These are phyloP conservation scores for Annulohypoxylon nitens DNA, from an alignment of 495 filamentous ascomycete genomes.

Conservation along the genomic window DNA sequence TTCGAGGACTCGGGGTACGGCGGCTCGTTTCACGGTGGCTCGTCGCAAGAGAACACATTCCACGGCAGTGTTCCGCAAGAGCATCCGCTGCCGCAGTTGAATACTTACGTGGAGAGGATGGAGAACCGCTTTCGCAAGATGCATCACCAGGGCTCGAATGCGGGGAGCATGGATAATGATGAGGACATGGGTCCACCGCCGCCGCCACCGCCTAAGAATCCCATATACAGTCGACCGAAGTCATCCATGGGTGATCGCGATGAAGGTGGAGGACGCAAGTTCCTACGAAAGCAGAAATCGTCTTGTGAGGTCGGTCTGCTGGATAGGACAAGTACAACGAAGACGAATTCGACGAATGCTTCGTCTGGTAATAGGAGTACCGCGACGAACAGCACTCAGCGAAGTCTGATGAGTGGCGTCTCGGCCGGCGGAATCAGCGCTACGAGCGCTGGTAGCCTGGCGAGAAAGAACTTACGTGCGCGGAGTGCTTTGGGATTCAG, in stretches of 20 bases:
- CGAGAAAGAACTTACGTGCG: slow-evolving; percentile 73
- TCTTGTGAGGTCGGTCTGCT: slow-evolving; percentile 84
- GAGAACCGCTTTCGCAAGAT: slow-evolving; percentile 81
- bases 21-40: slow-evolving; percentile 63
- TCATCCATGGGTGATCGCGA: slow-evolving; percentile 60
- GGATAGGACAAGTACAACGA: slow-evolving; percentile 84
- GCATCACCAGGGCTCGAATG: slow-evolving; percentile 69
- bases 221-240: slow-evolving; percentile 61
- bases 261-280: slow-evolving; percentile 53
- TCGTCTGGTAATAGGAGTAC: slow-evolving; percentile 78
- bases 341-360: slow-evolving; percentile 81
- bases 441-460: slow-evolving; percentile 93
- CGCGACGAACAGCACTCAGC: slow-evolving; percentile 78
- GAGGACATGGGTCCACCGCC: slow-evolving; percentile 65
- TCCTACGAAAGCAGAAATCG: slow-evolving; percentile 74
- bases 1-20: slow-evolving; percentile 68
- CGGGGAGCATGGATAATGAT: slow-evolving; percentile 37
- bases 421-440: slow-evolving; percentile 93
- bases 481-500: slow-evolving; percentile 67
- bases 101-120: slow-evolving; percentile 90
- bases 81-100: slow-evolving; percentile 73
- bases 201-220: slow-evolving; percentile 74
- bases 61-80: slow-evolving; percentile 64
- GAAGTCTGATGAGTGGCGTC: slow-evolving; percentile 90
- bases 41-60: slow-evolving; percentile 55